Base-by-base conservation (phyloP, 192 early-diverging fungal species). In the Coemansia reversa region DNA sequence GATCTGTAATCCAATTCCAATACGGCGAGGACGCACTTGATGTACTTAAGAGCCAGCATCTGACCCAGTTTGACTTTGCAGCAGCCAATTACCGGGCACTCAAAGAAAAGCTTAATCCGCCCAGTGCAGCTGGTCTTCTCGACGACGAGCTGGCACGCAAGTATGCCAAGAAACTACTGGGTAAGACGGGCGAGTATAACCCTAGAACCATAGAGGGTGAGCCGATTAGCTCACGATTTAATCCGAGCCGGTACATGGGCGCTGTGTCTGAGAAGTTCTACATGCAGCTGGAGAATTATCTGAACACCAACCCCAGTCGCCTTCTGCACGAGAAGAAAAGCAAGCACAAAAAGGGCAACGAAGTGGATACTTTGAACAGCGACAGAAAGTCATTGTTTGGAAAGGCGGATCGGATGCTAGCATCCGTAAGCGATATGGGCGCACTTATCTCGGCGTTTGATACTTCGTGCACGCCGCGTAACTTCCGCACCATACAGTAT, bases 1-100 rank as follows among this genome's bases (percentile, higher is more conserved):
- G 97, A 5, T 93, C 91, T 20, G 86, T 99, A 12, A 72, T 99
- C 8, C 95, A 99, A 84, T 99, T 99, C 89, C 91, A 91, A 60
- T 99, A 99, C 70, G 97, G 97, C 64, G 96, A 99, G 84, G 97
- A 99, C 61, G 90, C 91, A 9, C 80, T 99, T 12, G 97, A 99
- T 81, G 92, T 98, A 66, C 87, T 90, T 65, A 97, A 97, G 76
- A 89, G 93, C 62, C 95, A 93, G 73, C 89, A 93, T 51, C 84
- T 99, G 61, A 78, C 75, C 50, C 83, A 97, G 74, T 96, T 97
- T 72, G 91, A 92, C 74, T 97, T 99, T 80, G 92, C 88, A 64
- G 94, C 95, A 0, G 83, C 91, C 70, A 99, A 99, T 77, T 93
- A 90, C 72, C 73, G 86, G 42, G 88, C 91, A 0, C 83, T 97